phyloP scores from a whole-genome alignment of 163 green algal species.

The Scenedesmus sp. region DNA sequence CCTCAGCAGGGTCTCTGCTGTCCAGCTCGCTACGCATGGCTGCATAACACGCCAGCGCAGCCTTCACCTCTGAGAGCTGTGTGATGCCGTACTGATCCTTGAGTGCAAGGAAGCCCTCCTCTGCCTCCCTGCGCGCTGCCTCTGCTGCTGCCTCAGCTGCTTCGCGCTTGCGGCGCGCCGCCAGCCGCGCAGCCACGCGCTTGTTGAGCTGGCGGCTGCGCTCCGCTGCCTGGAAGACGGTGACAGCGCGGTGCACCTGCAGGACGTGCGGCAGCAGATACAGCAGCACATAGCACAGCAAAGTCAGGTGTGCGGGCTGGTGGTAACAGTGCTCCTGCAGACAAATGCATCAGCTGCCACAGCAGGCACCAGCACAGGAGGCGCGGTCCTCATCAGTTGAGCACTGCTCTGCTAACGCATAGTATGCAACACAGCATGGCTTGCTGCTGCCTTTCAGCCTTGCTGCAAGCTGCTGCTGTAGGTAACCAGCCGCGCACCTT shows the following conservation, averaged over 20 bases:
- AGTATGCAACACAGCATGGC: no score
- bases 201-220: conserved; percentile 45
- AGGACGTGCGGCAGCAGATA: not conserved
- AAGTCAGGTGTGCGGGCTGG: not conserved
- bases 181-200: conserved; percentile 51
- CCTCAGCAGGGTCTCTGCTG: conserved; percentile 14
- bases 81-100: conserved; percentile 49
- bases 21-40: conserved; percentile 21
- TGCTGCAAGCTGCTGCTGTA: not conserved
- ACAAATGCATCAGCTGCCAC: not conserved
- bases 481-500: not conserved
- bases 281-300: not conserved
- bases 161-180: conserved; percentile 5
- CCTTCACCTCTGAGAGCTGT: conserved; percentile 43
- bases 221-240: conserved; percentile 53
- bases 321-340: not conserved
- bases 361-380: not conserved
- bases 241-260: conserved; percentile 26
- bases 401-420: no score
- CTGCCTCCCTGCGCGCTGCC: conserved; percentile 2
- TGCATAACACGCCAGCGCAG: conserved; percentile 36
- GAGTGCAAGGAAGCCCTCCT: conserved; percentile 52
- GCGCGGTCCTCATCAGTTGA: no score
- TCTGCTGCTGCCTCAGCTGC: conserved; percentile 27
- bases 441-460: not conserved